Percentiles rank a stretch among this genome's conserved stretches.
Conservation (phyloP, 345 rosid genomes). For the Citrus hindsii region DNA sequence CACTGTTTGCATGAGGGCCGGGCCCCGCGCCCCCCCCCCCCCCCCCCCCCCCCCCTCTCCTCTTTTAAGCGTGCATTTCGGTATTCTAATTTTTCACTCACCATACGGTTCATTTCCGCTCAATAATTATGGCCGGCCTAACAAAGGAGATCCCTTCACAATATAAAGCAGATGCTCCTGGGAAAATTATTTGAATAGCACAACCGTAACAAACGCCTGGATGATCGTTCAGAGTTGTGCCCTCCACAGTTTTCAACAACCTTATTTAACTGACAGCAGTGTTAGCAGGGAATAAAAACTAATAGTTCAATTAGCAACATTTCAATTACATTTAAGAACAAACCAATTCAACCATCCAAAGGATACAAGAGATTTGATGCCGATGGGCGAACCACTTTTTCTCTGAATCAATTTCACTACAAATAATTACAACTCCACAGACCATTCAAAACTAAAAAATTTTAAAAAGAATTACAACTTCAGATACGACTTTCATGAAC, state of each 20-base stretch:
- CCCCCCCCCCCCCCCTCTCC: rapidly evolving
- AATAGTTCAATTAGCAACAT: background rate
- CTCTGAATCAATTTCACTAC: background rate
- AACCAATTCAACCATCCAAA: background rate
- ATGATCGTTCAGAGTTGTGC: background rate
- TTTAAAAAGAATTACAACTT: no score
- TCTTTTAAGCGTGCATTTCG: no score
- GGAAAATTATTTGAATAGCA: background rate
- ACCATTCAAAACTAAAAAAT: no score
- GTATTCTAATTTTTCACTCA: no score
- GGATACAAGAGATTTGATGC: background rate
- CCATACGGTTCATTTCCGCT: no score
- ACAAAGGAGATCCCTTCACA: background rate
- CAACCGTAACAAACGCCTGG: background rate
- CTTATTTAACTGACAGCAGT: background rate
- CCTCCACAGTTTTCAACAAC: background rate
- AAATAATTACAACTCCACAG: background rate
- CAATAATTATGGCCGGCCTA: no score
- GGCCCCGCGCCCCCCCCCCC: background rate
- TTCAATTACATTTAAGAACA: background rate
- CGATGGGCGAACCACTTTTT: background rate
- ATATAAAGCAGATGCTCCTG: background rate
- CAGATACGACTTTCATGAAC: background rate
- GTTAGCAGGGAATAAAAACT: no score
- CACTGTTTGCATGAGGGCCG: background rate